Evolutionary conservation across 208 protist species (phyloP), one percentile per base, ranked within the genome.

Genomic region (Acanthamoeba culbertsoni): DNA sequence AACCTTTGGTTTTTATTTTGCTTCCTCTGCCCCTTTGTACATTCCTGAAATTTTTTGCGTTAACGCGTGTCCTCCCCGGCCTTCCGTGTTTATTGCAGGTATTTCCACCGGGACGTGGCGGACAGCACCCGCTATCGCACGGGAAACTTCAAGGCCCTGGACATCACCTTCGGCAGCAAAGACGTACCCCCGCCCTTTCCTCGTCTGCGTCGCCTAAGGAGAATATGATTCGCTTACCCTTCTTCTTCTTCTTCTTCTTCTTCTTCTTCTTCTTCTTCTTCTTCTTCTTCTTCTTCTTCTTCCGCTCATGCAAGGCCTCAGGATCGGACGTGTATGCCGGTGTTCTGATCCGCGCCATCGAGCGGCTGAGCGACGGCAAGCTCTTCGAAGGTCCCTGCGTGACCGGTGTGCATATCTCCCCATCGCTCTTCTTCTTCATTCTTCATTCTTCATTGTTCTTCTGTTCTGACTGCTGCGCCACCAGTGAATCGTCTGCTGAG

Each of bases 121-220:
- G 82, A 90, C 31, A 2, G 51, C 48, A 2, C 23, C 62, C 3
- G 33, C 33, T 92, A 77, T 35, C 53, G 86, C n/a, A 77, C 53
- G 33, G 86, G 86, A 53, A 92, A 92, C 86, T 92, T 92, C 86
- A 92, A 92, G 45, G 86, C 59, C 10, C 48, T 92, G 31, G 86
- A 92, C 63, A 43, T 92, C 48, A 92, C 86, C 43, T 92, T 92
- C 53, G 86, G 86, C 62, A 23, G 0, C 37, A 79, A 53, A 20
- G 42, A 84, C 23, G 73, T 57, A 37, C 43, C 28, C 35, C 26
- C 5, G 1, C 20, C 1, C 0, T 0, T 5, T 20, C 55, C 20
- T 28, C 28, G 18, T 68, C 14, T 68, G 18, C 14, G 7, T 68
- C 59, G 26, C n/a, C 28, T 8, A 33, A n/a, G n/a, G n/a, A n/a